Conservation (phyloP, 257 asterid genomes). For the Salvia miltiorrhiza region DNA sequence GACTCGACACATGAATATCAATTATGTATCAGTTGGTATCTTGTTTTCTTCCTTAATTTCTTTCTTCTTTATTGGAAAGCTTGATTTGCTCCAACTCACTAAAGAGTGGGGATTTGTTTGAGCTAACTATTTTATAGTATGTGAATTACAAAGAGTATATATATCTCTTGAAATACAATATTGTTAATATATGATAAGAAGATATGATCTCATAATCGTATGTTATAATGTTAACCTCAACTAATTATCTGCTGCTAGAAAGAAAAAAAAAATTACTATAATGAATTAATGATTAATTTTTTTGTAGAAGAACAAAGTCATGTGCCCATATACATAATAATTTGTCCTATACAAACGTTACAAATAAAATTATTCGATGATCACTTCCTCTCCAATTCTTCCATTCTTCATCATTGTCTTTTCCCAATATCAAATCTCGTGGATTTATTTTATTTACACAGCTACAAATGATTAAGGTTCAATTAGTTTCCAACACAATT, state of each 20-base stretch:
- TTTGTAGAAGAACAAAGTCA: slow-evolving; percentile 21
- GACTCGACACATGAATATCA: neutral
- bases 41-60: neutral
- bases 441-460: neutral
- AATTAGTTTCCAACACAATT: neutral
- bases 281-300: neutral
- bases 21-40: neutral
- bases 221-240: neutral
- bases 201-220: neutral
- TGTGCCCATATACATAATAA: slow-evolving; percentile 20
- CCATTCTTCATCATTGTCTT: slow-evolving; percentile 18
- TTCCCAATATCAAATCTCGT: neutral
- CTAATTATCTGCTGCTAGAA: neutral
- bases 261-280: neutral
- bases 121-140: neutral
- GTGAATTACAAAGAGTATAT: neutral
- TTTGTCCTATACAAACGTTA: slow-evolving; percentile 28
- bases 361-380: slow-evolving; percentile 26
- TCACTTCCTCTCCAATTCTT: slow-evolving; percentile 15
- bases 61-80: too few relatives aligned
- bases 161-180: neutral
- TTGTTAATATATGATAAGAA: neutral
- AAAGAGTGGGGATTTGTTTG: neutral
- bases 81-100: neutral
- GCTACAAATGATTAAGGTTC: neutral